Conservation (phyloP, 164 flowering plant species). For the Vitis rupestris region DNA sequence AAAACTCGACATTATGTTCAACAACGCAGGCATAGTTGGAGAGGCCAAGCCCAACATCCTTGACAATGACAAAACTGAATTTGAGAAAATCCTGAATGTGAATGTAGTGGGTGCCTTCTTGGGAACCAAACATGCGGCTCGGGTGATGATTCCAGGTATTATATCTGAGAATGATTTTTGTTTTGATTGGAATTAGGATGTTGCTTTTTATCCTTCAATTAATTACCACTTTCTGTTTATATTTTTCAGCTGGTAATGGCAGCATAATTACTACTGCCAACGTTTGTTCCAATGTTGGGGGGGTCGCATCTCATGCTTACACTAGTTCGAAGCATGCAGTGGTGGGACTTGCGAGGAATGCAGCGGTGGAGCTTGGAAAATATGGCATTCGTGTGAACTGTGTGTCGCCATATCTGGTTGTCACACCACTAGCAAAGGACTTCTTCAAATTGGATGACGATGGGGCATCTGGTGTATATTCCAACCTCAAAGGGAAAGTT, state of each 20-base stretch:
- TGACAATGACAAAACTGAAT: constrained; percentile 17
- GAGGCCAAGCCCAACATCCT: constrained; percentile 7
- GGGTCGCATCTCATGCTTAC: constrained; percentile 39
- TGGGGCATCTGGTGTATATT: neutral
- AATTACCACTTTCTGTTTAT: too few relatives aligned
- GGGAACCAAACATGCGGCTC: constrained; percentile 48
- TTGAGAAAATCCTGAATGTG: constrained; percentile 21
- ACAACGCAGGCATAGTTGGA: constrained; percentile 29
- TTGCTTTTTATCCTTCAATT: too few relatives aligned
- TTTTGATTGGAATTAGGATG: too few relatives aligned
- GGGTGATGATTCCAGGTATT: constrained; percentile 39
- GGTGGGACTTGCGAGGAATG: constrained; percentile 34
- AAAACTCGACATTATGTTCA: constrained; percentile 39
- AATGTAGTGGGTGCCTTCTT: constrained; percentile 30
- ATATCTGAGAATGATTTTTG: too few relatives aligned
- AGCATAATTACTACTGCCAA: constrained; percentile 38
- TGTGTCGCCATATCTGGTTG: constrained; percentile 32
- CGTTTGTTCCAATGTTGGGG: constrained; percentile 22
- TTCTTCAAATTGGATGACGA: constrained; percentile 16
- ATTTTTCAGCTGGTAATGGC: constrained; percentile 18
- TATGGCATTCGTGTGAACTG: constrained; percentile 48
- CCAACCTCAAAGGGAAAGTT: constrained; percentile 20
- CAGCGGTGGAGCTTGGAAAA: constrained; percentile 42
- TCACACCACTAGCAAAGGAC: constrained; percentile 21
- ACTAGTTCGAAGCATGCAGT: constrained; percentile 40